A percentile compares a stretch with the other conserved stretches of the same genome.
Evolutionary conservation across 1,139 yeast species (phyloP).

Genomic region (Yamadazyma blattariae): DNA sequence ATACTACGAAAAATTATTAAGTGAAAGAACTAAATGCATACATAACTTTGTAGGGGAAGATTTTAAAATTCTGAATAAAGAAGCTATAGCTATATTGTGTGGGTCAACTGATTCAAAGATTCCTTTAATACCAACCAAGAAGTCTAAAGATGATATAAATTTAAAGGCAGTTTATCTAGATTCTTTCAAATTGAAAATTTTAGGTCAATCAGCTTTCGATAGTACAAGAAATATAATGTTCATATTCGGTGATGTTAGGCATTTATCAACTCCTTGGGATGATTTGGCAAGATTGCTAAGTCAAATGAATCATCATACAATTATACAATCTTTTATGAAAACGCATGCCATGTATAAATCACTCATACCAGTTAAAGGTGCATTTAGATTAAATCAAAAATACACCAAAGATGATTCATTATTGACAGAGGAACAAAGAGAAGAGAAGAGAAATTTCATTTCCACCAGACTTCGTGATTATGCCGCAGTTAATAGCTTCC

Average conservation of each 20-base stretch:
- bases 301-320: constrained; percentile 15
- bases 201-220: constrained; percentile 11
- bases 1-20: neutral
- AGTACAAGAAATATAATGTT: constrained; percentile 11
- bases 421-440: neutral
- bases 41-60: constrained; percentile 17
- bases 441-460: neutral
- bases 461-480: constrained; percentile 18
- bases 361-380: constrained; percentile 31
- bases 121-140: neutral
- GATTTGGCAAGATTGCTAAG: constrained; percentile 22
- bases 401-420: neutral
- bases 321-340: constrained; percentile 35
- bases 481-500: constrained; percentile 36
- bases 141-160: neutral
- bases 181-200: constrained; percentile 12
- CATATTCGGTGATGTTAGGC: constrained; percentile 24
- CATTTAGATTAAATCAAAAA: constrained; percentile 15
- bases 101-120: constrained; percentile 18
- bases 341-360: constrained; percentile 23
- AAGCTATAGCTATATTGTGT: constrained; percentile 20
- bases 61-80: constrained; percentile 21
- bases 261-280: constrained; percentile 24
- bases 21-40: constrained; percentile 8
- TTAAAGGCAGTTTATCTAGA: constrained; percentile 8